phyloP scores from a whole-genome alignment of 164 flowering plant genomes.

The Dillenia turbinata region DNA sequence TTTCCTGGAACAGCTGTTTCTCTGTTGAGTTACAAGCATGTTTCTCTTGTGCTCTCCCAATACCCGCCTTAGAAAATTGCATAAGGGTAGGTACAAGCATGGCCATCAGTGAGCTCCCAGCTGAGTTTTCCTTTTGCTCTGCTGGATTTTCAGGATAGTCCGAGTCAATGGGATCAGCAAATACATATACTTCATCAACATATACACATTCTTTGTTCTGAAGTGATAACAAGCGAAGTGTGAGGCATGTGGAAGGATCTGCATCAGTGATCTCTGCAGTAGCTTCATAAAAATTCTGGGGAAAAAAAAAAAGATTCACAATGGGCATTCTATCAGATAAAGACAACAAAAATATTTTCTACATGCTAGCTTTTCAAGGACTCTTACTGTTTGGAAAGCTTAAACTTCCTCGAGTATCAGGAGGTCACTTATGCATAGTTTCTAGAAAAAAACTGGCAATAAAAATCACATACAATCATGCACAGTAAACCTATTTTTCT shows the following conservation, averaged over 20 bases:
- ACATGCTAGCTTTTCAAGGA: too few relatives aligned
- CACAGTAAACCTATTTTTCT: too few relatives aligned
- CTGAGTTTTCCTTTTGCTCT: slow-evolving; percentile 20
- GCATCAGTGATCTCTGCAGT: slow-evolving; percentile 81
- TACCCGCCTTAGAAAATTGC: slow-evolving; percentile 53
- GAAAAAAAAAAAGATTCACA: not conserved
- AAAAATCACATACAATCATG: too few relatives aligned
- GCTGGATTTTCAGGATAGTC: slow-evolving; percentile 26
- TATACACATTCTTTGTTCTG: slow-evolving; percentile 45
- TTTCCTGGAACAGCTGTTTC: slow-evolving; percentile 7
- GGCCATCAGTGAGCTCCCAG: slow-evolving; percentile 66
- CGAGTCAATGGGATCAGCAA: slow-evolving; percentile 63
- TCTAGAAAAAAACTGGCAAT: too few relatives aligned
- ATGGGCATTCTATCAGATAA: too few relatives aligned
- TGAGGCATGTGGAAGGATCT: slow-evolving; percentile 60
- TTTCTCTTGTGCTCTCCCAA: slow-evolving; percentile 18
- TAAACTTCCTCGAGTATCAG: not conserved
- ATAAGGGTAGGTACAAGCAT: slow-evolving; percentile 80
- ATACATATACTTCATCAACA: slow-evolving; percentile 75
- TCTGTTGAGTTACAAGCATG: slow-evolving; percentile 14
- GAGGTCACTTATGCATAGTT: too few relatives aligned
- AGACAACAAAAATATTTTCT: too few relatives aligned
- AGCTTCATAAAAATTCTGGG: slow-evolving; percentile 82
- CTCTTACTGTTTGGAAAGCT: not conserved
- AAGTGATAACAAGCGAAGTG: slow-evolving; percentile 73